Evolutionary conservation across 2,329 filamentous ascomycete genomes (phyloP).

Genomic region (Berkeleyomyces basicola): DNA sequence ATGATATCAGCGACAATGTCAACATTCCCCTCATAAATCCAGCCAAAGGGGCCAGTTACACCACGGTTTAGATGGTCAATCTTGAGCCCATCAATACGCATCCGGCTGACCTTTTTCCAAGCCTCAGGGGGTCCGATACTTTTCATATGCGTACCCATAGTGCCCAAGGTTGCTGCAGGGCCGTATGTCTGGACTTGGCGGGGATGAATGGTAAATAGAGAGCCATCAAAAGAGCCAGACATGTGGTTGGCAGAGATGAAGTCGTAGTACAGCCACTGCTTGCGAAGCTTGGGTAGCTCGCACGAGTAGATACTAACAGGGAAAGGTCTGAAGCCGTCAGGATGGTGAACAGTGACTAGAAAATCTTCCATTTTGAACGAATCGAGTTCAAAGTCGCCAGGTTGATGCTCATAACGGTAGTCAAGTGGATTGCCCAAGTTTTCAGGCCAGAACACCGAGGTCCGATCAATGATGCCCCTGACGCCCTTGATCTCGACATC

Average conservation of each 20-base stretch:
- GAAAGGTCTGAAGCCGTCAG: conserved; percentile 80
- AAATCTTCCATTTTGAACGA: conserved; percentile 93
- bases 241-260: conserved; percentile 91
- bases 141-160: conserved; percentile 11
- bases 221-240: conserved; percentile 89
- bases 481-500: conserved; percentile 92
- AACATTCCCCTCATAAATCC: conserved; percentile 94
- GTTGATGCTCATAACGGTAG: conserved; percentile 72
- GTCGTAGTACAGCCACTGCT: conserved; percentile 97
- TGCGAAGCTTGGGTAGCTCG: conserved; percentile 78
- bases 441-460: conserved; percentile 51
- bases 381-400: conserved; percentile 93
- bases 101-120: conserved; percentile 91
- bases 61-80: conserved; percentile 94
- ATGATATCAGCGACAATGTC: conserved; percentile 94
- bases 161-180: conserved; percentile 8
- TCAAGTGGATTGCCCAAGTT: conserved; percentile 64
- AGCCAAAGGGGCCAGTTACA: conserved; percentile 84
- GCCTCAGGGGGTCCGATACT: conserved; percentile 48
- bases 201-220: conserved; percentile 91
- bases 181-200: conserved; percentile 53
- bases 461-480: conserved; percentile 80
- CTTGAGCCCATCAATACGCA: conserved; percentile 81
- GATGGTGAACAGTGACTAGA: conserved; percentile 80
- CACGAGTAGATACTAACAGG: conserved; percentile 91